phyloP scores from a whole-genome alignment of 2,329 filamentous ascomycete genomes.

The Pseudogymnoascus sp. region DNA sequence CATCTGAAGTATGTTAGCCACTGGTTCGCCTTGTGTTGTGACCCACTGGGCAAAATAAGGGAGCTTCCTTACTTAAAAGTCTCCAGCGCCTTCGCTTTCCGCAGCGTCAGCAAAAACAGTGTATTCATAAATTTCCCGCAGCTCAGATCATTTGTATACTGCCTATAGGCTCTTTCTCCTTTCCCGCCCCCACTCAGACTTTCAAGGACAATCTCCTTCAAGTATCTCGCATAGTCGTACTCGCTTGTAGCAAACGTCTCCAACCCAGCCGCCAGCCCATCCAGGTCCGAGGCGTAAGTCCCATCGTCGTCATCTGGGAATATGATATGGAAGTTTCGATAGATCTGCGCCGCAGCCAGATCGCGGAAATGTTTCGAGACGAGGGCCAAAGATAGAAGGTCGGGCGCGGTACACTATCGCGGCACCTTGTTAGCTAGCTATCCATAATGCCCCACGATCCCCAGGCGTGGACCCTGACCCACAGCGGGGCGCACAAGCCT shows the following conservation, averaged over 20 bases:
- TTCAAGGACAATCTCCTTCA: slow-evolving; percentile 49
- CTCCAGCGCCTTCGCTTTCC: slow-evolving; percentile 47
- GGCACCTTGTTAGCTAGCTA: background rate
- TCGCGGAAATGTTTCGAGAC: slow-evolving; percentile 51
- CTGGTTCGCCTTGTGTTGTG: background rate
- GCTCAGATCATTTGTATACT: slow-evolving; percentile 46
- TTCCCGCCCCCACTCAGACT: slow-evolving; percentile 44
- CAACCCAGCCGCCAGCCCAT: slow-evolving; percentile 48
- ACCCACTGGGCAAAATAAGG: background rate
- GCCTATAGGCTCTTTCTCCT: slow-evolving; percentile 45
- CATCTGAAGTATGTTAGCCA: slow-evolving; percentile 35
- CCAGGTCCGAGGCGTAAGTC: slow-evolving; percentile 44
- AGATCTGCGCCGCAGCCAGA: slow-evolving; percentile 49
- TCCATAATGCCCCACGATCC: background rate
- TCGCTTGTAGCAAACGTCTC: slow-evolving; percentile 56
- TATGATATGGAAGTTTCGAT: slow-evolving; percentile 51
- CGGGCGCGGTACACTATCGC: slow-evolving; percentile 40
- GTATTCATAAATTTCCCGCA: slow-evolving; percentile 59
- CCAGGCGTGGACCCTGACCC: slow-evolving; percentile 1
- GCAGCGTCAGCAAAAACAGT: slow-evolving; percentile 47
- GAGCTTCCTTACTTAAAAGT: slow-evolving; percentile 42
- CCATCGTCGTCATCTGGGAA: slow-evolving; percentile 53
- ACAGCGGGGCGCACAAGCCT: background rate
- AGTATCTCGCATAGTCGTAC: slow-evolving; percentile 53
- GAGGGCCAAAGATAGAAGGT: slow-evolving; percentile 50